Evolutionary conservation across 208 protist species (phyloP), one percentile per base, ranked within the genome.

Genomic region (Herpetomonas tarakana): DNA sequence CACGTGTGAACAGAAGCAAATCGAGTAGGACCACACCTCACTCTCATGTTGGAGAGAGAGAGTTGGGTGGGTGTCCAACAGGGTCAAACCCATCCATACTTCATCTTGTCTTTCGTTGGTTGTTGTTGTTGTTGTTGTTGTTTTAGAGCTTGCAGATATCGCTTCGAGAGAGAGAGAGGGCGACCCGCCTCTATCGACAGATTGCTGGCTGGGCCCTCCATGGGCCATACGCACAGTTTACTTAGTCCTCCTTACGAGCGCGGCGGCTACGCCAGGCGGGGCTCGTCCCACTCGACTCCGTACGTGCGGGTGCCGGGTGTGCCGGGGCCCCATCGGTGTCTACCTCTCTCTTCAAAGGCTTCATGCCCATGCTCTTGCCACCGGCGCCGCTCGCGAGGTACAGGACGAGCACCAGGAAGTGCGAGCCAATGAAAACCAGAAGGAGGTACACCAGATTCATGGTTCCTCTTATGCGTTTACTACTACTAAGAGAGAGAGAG

Each of bases 401-500:
- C 35, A 41, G 35, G 14, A 41, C 14, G 35, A 41, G 35, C 35
- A 41, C 14, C 35, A 41, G 9, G 14, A 41, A 18, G 14, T 41
- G 35, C 9, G 14, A 41, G 35, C 6, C 9, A 14, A 41, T 41
- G 9, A 41, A 18, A 45, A 9, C 53, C 19, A 38, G 28, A 58
- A 46, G 38, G 24, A 46, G 35, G 35, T 41, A 41, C 35, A 14
- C 35, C 6, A 41, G 35, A 97, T n/a, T n/a, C n/a, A n/a, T n/a
- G n/a, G n/a, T n/a, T n/a, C n/a, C n/a, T n/a, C n/a, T n/a, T n/a
- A n/a, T n/a, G n/a, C n/a, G n/a, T n/a, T n/a, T n/a, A n/a, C n/a
- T n/a, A n/a, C n/a, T n/a, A n/a, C n/a, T n/a, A n/a, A n/a, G n/a
- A n/a, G n/a, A n/a, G n/a, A n/a, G n/a, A n/a, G n/a, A n/a, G n/a